Evolutionary conservation across 805 yeast genomes (phyloP).

Genomic region (Sugiyamaella chiloensis): DNA sequence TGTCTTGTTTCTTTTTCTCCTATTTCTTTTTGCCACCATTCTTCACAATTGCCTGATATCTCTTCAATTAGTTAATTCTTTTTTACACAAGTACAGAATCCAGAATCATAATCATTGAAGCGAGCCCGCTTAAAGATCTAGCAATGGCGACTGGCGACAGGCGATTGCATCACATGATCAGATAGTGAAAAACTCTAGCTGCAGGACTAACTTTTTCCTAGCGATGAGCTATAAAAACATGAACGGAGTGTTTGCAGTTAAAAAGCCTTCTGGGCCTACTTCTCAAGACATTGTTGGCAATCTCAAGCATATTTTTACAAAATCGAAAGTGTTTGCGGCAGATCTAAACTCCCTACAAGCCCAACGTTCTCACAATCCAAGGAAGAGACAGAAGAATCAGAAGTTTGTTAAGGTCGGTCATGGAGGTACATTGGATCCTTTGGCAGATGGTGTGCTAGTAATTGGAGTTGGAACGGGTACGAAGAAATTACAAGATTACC

Average conservation of each 20-base stretch:
- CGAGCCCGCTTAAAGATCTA: too few relatives aligned
- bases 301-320: conserved; percentile 60
- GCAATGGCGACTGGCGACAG: too few relatives aligned
- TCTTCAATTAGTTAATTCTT: too few relatives aligned
- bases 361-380: conserved; percentile 29
- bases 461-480: conserved; percentile 94
- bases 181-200: too few relatives aligned
- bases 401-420: conserved; percentile 89
- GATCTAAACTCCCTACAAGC: conserved; percentile 25
- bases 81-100: too few relatives aligned
- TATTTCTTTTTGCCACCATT: too few relatives aligned
- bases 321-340: conserved; percentile 53
- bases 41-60: too few relatives aligned
- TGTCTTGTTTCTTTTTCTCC: too few relatives aligned
- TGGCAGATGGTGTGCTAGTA: conserved; percentile 89
- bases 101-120: too few relatives aligned
- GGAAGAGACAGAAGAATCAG: conserved; percentile 46
- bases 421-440: conserved; percentile 95
- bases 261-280: conserved; percentile 82
- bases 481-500: conserved; percentile 66
- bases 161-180: too few relatives aligned
- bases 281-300: conserved; percentile 71
- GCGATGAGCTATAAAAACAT: too few relatives aligned
- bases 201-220: too few relatives aligned
- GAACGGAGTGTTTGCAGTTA: conserved; percentile 93